Percentiles rank a stretch among this genome's conserved stretches.
Evolutionary conservation across 2,329 filamentous ascomycete species (phyloP).

Genomic region (Botrytis pseudocinerea): DNA sequence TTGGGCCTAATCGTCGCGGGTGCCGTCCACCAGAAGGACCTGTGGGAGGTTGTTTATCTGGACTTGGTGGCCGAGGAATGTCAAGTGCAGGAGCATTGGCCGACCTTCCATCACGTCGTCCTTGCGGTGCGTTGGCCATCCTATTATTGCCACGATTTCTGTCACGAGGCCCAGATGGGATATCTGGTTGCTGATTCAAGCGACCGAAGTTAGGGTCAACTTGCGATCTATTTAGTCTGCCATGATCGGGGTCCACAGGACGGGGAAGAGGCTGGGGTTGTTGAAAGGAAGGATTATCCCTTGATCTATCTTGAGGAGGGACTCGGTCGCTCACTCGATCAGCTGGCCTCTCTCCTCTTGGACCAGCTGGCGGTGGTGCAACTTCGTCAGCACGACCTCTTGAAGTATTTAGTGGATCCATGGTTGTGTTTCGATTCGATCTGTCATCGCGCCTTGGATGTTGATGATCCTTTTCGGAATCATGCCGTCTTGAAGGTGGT

Average conservation of each 20-base stretch:
- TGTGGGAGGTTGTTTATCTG: slow-evolving; percentile 41
- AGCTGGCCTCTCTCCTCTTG: slow-evolving; percentile 44
- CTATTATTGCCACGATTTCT: slow-evolving; percentile 46
- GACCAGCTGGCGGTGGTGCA: slow-evolving; percentile 39
- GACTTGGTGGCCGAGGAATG: slow-evolving; percentile 37
- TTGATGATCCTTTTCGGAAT: slow-evolving; percentile 43
- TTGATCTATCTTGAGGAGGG: slow-evolving; percentile 43
- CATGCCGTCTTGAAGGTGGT: slow-evolving; percentile 54
- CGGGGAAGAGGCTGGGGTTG: slow-evolving; percentile 42
- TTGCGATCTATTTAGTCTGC: slow-evolving; percentile 47
- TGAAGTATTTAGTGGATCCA: slow-evolving; percentile 31
- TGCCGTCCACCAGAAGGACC: slow-evolving; percentile 39
- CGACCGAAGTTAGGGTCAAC: slow-evolving; percentile 65
- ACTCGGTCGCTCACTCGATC: slow-evolving; percentile 50
- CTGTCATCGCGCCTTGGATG: slow-evolving; percentile 39
- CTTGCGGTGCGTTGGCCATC: slow-evolving; percentile 27
- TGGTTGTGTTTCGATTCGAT: slow-evolving; percentile 28
- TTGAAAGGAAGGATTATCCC: slow-evolving; percentile 41
- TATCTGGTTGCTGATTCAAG: slow-evolving; percentile 53
- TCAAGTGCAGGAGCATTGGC: slow-evolving; percentile 27
- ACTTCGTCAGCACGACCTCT: slow-evolving; percentile 35
- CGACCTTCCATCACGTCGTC: slow-evolving; percentile 32
- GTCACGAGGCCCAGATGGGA: slow-evolving; percentile 58
- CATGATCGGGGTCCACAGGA: slow-evolving; percentile 51
- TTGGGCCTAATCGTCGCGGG: slow-evolving; percentile 33